Percentiles rank a stretch among this genome's conserved stretches.
These are phyloP conservation scores for Phaeosphaeria sp. DNA, from an alignment of 2,329 filamentous ascomycete species.

Conservation along the genomic window DNA sequence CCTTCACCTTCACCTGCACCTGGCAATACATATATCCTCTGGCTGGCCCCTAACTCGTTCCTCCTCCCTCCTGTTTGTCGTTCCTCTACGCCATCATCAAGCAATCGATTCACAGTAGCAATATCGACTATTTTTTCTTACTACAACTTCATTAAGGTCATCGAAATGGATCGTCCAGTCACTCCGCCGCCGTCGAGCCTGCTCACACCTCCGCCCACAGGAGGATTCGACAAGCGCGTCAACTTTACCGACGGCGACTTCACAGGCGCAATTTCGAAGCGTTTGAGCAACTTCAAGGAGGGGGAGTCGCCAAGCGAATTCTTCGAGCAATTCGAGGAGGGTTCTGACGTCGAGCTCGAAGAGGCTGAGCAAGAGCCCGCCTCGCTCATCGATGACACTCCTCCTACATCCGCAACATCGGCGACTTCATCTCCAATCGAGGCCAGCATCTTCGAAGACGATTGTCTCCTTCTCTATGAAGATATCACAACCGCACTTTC, in stretches of 20 bases:
- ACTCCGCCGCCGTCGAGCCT: conserved; percentile 18
- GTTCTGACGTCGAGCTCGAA: conserved; percentile 10
- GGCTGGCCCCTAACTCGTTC: neutral
- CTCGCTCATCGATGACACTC: neutral
- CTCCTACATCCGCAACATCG: neutral
- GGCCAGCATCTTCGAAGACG: conserved; percentile 2
- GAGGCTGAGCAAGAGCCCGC: conserved; percentile 3
- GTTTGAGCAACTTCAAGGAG: conserved; percentile 1
- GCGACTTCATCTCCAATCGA: neutral
- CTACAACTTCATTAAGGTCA: conserved; percentile 1
- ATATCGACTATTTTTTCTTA: neutral
- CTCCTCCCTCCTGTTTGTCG: neutral
- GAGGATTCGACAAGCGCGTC: conserved; percentile 9
- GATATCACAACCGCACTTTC: neutral
- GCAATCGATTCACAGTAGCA: too few species aligned
- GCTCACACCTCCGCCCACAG: conserved; percentile 31
- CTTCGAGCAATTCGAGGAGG: conserved; percentile 16
- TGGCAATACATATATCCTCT: neutral
- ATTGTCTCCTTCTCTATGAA: conserved; percentile 1
- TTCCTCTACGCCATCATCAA: too few species aligned
- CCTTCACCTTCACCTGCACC: neutral
- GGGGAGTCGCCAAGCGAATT: conserved; percentile 10
- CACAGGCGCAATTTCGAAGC: conserved; percentile 5
- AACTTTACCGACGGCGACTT: conserved; percentile 7
- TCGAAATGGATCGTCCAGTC: conserved; percentile 3